These are phyloP conservation scores for Microascus cirrosus DNA, from an alignment of 2,329 filamentous ascomycete species.

Conservation along the genomic window DNA sequence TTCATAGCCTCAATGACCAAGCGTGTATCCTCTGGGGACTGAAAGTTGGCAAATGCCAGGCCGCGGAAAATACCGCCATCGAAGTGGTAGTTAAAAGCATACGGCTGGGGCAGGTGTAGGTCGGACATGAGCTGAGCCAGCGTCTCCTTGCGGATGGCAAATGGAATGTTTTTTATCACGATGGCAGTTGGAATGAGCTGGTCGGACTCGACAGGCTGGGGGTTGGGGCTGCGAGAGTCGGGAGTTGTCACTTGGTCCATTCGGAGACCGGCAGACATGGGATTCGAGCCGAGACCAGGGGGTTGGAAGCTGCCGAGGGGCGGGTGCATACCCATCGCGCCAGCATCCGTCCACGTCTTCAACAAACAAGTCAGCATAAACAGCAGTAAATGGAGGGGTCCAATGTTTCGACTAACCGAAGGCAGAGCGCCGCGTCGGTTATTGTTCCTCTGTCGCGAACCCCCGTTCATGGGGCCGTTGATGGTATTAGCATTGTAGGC, in stretches of 20 bases:
- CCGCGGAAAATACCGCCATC: conserved; percentile 96
- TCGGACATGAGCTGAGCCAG: conserved; percentile 90
- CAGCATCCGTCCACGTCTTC: conserved; percentile 38
- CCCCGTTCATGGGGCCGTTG: conserved; percentile 53
- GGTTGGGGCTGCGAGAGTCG: conserved; percentile 22
- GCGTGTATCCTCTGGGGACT: conserved; percentile 85
- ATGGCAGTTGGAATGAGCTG: conserved; percentile 97
- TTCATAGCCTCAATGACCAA: conserved; percentile 91
- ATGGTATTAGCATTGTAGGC: conserved; percentile 54
- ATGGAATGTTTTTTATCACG: conserved; percentile 99
- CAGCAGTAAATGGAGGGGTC: background rate
- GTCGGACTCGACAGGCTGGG: conserved; percentile 46
- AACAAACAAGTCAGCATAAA: background rate
- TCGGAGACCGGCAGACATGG: conserved; percentile 28
- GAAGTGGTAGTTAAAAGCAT: conserved; percentile 99
- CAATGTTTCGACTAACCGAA: conserved; percentile 44
- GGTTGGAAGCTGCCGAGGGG: conserved; percentile 21
- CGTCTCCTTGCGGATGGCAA: conserved; percentile 95
- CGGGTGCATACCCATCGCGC: conserved; percentile 27
- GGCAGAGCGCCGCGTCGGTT: conserved; percentile 55
- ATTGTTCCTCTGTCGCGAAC: conserved; percentile 38
- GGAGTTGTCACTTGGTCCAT: conserved; percentile 17
- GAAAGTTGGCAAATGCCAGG: conserved; percentile 96
- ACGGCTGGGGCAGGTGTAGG: conserved; percentile 84
- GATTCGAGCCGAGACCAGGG: conserved; percentile 21